phyloP scores from a whole-genome alignment of 108 stramenopile species.

The Seminavis robusta region DNA sequence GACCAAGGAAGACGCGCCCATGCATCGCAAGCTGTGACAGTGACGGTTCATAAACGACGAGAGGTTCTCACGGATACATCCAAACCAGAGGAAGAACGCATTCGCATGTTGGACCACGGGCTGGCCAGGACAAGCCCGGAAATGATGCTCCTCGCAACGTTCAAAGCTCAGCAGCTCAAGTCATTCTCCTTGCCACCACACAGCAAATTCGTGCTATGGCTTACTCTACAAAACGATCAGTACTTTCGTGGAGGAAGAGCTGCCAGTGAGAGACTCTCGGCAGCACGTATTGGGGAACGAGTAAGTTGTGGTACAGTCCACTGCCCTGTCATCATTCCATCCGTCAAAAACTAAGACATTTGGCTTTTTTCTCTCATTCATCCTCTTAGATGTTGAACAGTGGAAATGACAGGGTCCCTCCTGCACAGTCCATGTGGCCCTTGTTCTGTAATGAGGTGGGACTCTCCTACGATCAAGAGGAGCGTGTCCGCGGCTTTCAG shows the following conservation, averaged over 20 bases:
- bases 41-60: slow-evolving; percentile 30
- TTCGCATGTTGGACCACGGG: not conserved
- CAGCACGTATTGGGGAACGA: slow-evolving; percentile 90
- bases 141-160: slow-evolving; percentile 52
- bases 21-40: slow-evolving; percentile 41
- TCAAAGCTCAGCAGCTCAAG: slow-evolving; percentile 70
- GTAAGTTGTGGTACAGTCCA: slow-evolving; percentile 45
- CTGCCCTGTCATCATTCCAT: not conserved
- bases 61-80: slow-evolving; percentile 16
- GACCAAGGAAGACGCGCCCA: slow-evolving; percentile 76
- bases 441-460: slow-evolving; percentile 88
- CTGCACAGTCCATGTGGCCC: slow-evolving; percentile 86
- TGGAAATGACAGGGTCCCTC: slow-evolving; percentile 60
- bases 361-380: slow-evolving; percentile 2
- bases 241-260: slow-evolving; percentile 84
- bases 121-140: slow-evolving; percentile 27
- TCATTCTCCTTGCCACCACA: slow-evolving; percentile 68
- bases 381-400: slow-evolving; percentile 44
- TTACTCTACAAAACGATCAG: slow-evolving; percentile 78
- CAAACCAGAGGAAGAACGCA: slow-evolving; percentile 2
- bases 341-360: not conserved
- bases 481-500: slow-evolving; percentile 71
- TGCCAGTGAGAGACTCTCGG: slow-evolving; percentile 80
- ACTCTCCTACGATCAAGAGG: slow-evolving; percentile 91
- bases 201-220: slow-evolving; percentile 82